Conservation (phyloP, 768 basidiomycete genomes). For the Coprinellus aureogranulatus region DNA sequence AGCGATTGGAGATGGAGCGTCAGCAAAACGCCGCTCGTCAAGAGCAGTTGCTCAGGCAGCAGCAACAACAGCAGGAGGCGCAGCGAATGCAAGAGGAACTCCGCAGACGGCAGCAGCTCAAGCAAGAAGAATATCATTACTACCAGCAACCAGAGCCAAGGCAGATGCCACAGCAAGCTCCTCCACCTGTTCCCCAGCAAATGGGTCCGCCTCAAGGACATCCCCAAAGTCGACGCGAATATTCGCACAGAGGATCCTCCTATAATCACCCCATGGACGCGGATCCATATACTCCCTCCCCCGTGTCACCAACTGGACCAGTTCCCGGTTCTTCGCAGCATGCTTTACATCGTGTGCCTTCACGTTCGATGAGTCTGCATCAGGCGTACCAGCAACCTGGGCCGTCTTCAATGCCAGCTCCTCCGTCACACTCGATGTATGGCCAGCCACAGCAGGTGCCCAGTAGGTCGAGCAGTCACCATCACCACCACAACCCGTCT, state of each 20-base stretch:
- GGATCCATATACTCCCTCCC: neutral
- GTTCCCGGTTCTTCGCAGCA: neutral
- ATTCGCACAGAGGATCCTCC: neutral
- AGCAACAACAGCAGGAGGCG: too few species aligned
- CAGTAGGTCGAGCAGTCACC: conserved; percentile 4
- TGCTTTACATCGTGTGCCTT: conserved; percentile 11
- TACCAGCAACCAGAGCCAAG: conserved; percentile 9
- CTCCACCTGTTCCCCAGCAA: neutral
- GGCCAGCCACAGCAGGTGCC: conserved; percentile 1
- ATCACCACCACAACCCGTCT: conserved; percentile 13
- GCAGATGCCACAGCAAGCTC: conserved; percentile 1
- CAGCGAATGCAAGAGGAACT: conserved; percentile 9
- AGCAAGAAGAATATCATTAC: neutral
- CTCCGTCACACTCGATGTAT: neutral
- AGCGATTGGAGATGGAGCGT: conserved; percentile 19
- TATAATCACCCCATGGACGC: conserved; percentile 1
- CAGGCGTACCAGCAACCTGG: conserved; percentile 21
- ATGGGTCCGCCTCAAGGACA: neutral
- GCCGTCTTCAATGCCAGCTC: conserved; percentile 6
- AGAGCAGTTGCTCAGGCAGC: conserved; percentile 17
- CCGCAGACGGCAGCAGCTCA: conserved; percentile 13
- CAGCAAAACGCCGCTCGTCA: conserved; percentile 15
- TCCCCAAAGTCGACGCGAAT: neutral
- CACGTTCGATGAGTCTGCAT: conserved; percentile 19
- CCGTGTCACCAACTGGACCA: neutral